Evolutionary conservation across 305 asterid genomes (phyloP), one percentile per base, ranked within the genome.

Genomic region (Withania somnifera): DNA sequence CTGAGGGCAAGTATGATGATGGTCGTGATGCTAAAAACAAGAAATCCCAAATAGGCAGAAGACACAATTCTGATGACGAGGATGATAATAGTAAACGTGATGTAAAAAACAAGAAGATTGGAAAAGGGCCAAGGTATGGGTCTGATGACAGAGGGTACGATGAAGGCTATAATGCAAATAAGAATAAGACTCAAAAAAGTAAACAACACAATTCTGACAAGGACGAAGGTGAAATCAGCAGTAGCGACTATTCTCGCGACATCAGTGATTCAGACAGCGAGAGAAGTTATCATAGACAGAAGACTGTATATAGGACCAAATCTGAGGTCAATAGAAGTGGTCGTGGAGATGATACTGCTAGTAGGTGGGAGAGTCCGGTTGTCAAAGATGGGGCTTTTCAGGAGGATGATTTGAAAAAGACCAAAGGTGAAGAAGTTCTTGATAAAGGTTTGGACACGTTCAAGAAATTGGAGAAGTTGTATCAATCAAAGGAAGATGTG

Each of bases 381-480:
- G 86, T 81, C 82, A 87, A 83, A 68, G 88, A 57, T 58, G n/a
- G 82, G 87, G 82, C 71, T 34, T 60, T 60, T 60, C 83, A 53
- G 60, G 86, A 11, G 79, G 88, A 84, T 83, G 88, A 82, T 45
- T 50, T 36, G 67, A 36, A 19, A 40, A 75, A 56, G 64, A 40
- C 11, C 2, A 20, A 32, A 13, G 6, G 64, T 80, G 87, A 83
- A 47, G 84, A 75, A 15, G 86, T 82, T 78, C 40, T 63, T 6
- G 85, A 80, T 80, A 90, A 83, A 53, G 88, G 63, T 56, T 38
- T 81, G 56, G 92, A 88, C 79, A 86, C 92, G 20, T 77, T 88
- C 45, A 85, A 58, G 84, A 89, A 90, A 86, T 81, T 90, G 81
- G 98, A 91, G 88, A 86, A 85, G 83, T 80, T 88, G 36, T 83